A percentile compares a stretch with the other conserved stretches of the same genome.
These are phyloP conservation scores for Chlorophyllum brunneum DNA, from an alignment of 768 basidiomycete genomes.

Conservation along the genomic window DNA sequence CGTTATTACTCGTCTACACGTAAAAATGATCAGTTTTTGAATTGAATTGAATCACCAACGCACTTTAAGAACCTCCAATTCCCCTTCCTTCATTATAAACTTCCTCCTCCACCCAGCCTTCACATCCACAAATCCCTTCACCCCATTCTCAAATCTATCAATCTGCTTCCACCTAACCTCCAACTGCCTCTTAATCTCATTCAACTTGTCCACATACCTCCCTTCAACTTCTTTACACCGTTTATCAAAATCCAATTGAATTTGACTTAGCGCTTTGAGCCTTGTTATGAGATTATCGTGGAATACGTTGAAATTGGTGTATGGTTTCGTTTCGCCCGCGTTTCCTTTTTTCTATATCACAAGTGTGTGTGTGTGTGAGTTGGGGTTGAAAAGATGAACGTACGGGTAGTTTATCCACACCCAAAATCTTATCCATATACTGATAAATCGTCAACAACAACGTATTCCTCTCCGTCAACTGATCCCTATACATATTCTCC, in stretches of 20 bases:
- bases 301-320: conserved; percentile 91
- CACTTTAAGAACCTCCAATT: conserved; percentile 85
- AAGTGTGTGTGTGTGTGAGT: conserved; percentile 4
- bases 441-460: conserved; percentile 90
- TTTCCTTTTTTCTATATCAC: conserved; percentile 61
- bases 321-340: conserved; percentile 84
- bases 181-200: conserved; percentile 79
- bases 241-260: conserved; percentile 85
- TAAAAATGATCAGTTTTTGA: not conserved
- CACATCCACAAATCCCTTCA: conserved; percentile 79
- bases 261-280: conserved; percentile 78
- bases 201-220: conserved; percentile 68
- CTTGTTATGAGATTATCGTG: conserved; percentile 91
- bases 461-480: conserved; percentile 90
- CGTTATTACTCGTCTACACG: conserved; percentile 64
- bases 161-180: conserved; percentile 89
- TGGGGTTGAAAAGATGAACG: conserved; percentile 23
- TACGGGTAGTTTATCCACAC: conserved; percentile 82
- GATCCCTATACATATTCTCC: conserved; percentile 85
- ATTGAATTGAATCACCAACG: conserved; percentile 13
- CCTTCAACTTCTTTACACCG: conserved; percentile 76
- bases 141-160: conserved; percentile 85
- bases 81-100: conserved; percentile 80
- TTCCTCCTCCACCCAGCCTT: conserved; percentile 83
- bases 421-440: conserved; percentile 91